Conservation (phyloP, 2,329 filamentous ascomycete species). For the Oidium heveae region DNA sequence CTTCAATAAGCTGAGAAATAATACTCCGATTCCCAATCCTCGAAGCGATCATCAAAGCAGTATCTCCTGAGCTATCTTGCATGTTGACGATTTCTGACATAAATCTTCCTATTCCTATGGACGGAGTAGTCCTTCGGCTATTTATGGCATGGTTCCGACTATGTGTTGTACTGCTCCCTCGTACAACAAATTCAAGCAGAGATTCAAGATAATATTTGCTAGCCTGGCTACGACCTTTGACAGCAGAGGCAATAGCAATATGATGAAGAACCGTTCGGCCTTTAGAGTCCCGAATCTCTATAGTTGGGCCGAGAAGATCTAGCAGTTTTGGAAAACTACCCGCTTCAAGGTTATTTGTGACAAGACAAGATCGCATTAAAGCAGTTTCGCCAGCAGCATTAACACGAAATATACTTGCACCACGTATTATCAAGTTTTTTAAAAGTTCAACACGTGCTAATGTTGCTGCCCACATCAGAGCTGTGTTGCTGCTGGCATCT, state of each 20-base stretch:
- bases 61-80: slow-evolving; percentile 82
- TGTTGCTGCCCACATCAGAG: slow-evolving; percentile 88
- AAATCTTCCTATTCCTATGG: slow-evolving; percentile 70
- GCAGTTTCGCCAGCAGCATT: slow-evolving; percentile 82
- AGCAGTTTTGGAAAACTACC: slow-evolving; percentile 75
- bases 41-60: slow-evolving; percentile 78
- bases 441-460: slow-evolving; percentile 65
- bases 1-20: slow-evolving; percentile 86
- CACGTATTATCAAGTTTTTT: slow-evolving; percentile 54
- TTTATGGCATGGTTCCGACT: slow-evolving; percentile 19
- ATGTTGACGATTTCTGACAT: slow-evolving; percentile 95
- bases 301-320: slow-evolving; percentile 68
- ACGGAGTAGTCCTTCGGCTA: slow-evolving; percentile 6
- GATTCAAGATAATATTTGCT: slow-evolving; percentile 93
- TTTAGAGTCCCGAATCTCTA: slow-evolving; percentile 72
- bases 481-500: slow-evolving; percentile 69
- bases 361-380: slow-evolving; percentile 72
- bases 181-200: slow-evolving; percentile 78
- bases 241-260: slow-evolving; percentile 84
- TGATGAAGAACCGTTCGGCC: slow-evolving; percentile 86
- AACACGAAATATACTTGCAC: slow-evolving; percentile 67
- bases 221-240: slow-evolving; percentile 74
- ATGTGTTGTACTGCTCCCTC: slow-evolving; percentile 44
- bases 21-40: slow-evolving; percentile 84
- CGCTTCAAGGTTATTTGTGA: slow-evolving; percentile 84